A percentile compares a stretch with the other conserved stretches of the same genome.
Conservation (phyloP, 129 eudicot species). For the Deinandra increscens region DNA sequence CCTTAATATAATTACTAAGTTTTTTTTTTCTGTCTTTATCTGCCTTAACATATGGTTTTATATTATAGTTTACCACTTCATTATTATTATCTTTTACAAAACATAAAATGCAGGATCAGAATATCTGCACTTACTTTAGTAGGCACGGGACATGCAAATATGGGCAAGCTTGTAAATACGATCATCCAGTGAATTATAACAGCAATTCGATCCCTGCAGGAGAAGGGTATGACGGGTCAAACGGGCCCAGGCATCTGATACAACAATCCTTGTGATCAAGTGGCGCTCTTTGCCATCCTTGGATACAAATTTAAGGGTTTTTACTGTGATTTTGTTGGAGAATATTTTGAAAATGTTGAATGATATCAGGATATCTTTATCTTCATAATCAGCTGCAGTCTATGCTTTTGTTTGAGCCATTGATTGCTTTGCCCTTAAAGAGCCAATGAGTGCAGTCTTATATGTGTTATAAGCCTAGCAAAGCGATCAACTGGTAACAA, state of each 20-base stretch:
- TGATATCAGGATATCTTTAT: slow-evolving; percentile 20
- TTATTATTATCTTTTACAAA: neutral
- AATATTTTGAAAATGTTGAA: slow-evolving; percentile 25
- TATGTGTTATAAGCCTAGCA: no score
- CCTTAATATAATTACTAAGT: neutral
- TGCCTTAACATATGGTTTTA: neutral
- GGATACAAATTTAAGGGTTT: slow-evolving; percentile 18
- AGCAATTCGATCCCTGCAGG: slow-evolving; percentile 32
- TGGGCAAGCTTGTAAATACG: slow-evolving; percentile 80
- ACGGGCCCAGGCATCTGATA: slow-evolving; percentile 21
- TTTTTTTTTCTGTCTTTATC: neutral
- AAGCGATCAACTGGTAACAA: no score
- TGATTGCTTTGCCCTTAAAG: neutral
- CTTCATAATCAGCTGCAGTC: slow-evolving; percentile 10
- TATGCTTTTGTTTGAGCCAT: slow-evolving; percentile 14
- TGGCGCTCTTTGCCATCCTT: slow-evolving; percentile 5
- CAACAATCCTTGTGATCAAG: slow-evolving; percentile 35
- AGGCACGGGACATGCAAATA: slow-evolving; percentile 89
- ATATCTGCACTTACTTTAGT: slow-evolving; percentile 68
- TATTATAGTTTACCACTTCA: neutral
- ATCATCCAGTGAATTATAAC: slow-evolving; percentile 55
- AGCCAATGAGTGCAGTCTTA: neutral
- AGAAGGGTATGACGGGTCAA: slow-evolving; percentile 31
- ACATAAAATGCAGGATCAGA: slow-evolving; percentile 54
- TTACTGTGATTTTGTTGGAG: slow-evolving; percentile 21